Evolutionary conservation across 306 rosid species (phyloP), one percentile per base, ranked within the genome.

Genomic region (Fragaria vesca): DNA sequence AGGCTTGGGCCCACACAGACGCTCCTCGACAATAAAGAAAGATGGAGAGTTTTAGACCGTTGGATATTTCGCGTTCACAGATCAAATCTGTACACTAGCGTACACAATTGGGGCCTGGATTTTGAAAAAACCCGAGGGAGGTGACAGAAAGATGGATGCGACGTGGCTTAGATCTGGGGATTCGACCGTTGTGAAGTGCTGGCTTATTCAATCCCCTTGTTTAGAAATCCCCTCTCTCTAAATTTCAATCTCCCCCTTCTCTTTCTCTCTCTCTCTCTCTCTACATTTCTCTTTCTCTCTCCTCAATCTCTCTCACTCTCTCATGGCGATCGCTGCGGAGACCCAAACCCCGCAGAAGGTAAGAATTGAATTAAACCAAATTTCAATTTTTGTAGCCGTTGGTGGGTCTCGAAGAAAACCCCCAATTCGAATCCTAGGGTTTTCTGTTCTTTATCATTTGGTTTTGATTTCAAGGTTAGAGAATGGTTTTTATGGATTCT

Each of bases 321-420:
- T 45, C 32, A 95, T 96, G 99, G 96, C 96, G 80, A 86, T 91
- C 66, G 91, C 92, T 46, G 65, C 94, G 46, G 99, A 96, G 84
- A 81, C 77, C 32, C 97, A 85, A 47, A 57, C 81, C n/a, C 94
- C 82, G 66, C 83, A 88, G 78, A 87, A 89, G 97, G 98, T 91
- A 71, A 60, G 61, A 62, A 11, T 12, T 9, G 48, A 21, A 10
- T 18, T 11, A 46, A 6, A 28, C 7, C 17, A 4, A 11, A 65
- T 45, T 57, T 30, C 60, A 43, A 42, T 34, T 67, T 78, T 20
- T 11, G 42, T 71, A 32, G 24, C 26, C 21, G 66, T 47, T 54
- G 26, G 36, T 65, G 69, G 1, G 11, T 74, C 42, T 51, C 47
- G 68, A 69, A 71, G 66, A 55, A 28, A 2, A 30, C 55, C 34